phyloP scores from a whole-genome alignment of 768 basidiomycete species.

The Aureoboletus auriporus region DNA sequence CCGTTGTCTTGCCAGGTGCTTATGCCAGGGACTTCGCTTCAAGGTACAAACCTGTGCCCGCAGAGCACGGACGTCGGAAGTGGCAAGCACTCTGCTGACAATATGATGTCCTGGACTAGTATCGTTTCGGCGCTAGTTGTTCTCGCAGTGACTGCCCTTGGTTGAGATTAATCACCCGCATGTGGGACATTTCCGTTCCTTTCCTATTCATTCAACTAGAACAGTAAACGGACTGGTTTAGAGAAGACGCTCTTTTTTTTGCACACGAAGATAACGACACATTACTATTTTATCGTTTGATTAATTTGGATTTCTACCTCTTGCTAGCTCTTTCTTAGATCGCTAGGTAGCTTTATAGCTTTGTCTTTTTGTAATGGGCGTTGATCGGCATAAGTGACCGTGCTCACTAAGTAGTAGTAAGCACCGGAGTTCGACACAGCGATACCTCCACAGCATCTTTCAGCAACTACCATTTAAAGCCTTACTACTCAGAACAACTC shows the following conservation, averaged over 20 bases:
- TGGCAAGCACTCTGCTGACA: not conserved
- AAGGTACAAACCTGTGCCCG: slow-evolving; percentile 17
- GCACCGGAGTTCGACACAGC: slow-evolving; percentile 6
- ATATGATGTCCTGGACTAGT: slow-evolving; percentile 6
- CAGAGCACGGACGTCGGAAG: slow-evolving; percentile 7
- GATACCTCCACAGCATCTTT: slow-evolving; percentile 8
- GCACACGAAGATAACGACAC: not conserved
- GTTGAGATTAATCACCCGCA: slow-evolving; percentile 1
- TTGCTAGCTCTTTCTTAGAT: slow-evolving; percentile 5
- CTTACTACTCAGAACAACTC: not conserved
- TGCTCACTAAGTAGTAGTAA: no score
- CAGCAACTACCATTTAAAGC: not conserved
- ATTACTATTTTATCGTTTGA: slow-evolving; percentile 2
- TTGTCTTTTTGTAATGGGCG: slow-evolving; percentile 5
- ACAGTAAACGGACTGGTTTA: not conserved
- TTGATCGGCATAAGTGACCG: no score
- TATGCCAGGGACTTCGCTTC: slow-evolving; percentile 29
- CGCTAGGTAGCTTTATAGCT: slow-evolving; percentile 16
- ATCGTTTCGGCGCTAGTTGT: slow-evolving; percentile 1
- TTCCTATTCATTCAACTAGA: no score
- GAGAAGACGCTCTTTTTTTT: not conserved
- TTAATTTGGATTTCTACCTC: not conserved
- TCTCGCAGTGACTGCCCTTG: slow-evolving; percentile 3
- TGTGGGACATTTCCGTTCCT: not conserved
- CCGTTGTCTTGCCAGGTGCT: slow-evolving; percentile 27